Base-by-base conservation (phyloP, 805 yeast species). In the Teunomyces cretensis region DNA sequence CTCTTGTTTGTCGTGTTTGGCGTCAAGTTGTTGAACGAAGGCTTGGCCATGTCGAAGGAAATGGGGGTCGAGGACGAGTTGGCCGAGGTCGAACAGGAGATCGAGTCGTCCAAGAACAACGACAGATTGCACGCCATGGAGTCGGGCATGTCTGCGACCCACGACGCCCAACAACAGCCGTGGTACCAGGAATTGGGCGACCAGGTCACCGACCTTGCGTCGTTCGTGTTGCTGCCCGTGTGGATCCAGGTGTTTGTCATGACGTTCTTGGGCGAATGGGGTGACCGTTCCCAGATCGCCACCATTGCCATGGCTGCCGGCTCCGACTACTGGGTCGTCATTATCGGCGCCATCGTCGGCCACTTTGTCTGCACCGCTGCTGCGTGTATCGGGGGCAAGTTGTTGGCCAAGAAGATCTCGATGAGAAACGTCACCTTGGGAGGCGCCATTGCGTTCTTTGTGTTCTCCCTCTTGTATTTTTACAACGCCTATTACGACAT, bases 291-390 rank as follows among this genome's bases (percentile, higher is more conserved):
- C 9, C 99, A 94, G 70, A 89, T 94, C 45, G 96, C 97, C 36
- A 94, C 97, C 28, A 90, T 94, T 57, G 98, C 98, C 33, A 86
- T 94, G 95, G 97, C 98, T 43, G 96, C 99, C 1, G 97, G 97
- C 32, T 83, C 89, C 36, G 86, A 90, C 64, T 94, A 89, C 68
- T 84, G 94, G 91, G 75, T 76, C 54, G 96, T 91, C 32, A 88
- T 92, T 39, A 54, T 83, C 39, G 99, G 99, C 49, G 96, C 96
- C 15, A 80, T 89, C 31, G 64, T 85, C 35, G 99, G 99, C 28
- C 99, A 94, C 66, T 83, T 85, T 8, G 39, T 86, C 8, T 94
- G 98, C 69, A 88, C 97, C 0, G 80, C 80, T 28, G 79, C 89
- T 47, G 98, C 99, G n/a, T 95, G 92, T 37, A 41, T 88, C 44